These are phyloP conservation scores for Emericellopsis atlantica DNA, from an alignment of 2,329 filamentous ascomycete species.

Conservation along the genomic window DNA sequence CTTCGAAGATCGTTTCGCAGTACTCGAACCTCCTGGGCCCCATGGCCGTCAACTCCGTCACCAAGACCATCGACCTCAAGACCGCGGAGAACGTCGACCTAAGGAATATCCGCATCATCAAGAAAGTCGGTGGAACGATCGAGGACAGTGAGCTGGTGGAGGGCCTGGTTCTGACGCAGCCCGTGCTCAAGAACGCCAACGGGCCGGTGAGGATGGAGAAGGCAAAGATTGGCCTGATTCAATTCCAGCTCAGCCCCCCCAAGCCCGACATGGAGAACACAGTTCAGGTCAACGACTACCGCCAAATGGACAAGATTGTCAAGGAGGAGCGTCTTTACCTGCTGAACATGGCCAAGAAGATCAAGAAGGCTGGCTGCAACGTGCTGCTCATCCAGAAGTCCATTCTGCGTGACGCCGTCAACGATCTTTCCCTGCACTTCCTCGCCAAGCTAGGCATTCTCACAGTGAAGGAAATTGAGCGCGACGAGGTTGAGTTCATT, in stretches of 20 bases:
- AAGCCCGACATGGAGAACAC: slow-evolving; percentile 99
- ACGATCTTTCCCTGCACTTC: slow-evolving; percentile 95
- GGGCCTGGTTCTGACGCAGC: slow-evolving; percentile 82
- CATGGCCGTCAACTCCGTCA: slow-evolving; percentile 94
- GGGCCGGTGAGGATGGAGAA: slow-evolving; percentile 93
- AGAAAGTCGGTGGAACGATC: slow-evolving; percentile 96
- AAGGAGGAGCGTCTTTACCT: slow-evolving; percentile 98
- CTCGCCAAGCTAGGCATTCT: slow-evolving; percentile 93
- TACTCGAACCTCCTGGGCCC: slow-evolving; percentile 91
- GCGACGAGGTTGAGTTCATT: slow-evolving; percentile 97
- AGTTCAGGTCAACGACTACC: slow-evolving; percentile 97
- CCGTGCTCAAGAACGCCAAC: slow-evolving; percentile 84
- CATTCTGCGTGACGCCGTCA: slow-evolving; percentile 92
- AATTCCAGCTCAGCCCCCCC: slow-evolving; percentile 95
- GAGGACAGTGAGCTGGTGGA: slow-evolving; percentile 97
- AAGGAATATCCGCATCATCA: slow-evolving; percentile 91
- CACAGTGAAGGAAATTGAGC: slow-evolving; percentile 93
- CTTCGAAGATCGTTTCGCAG: slow-evolving; percentile 97
- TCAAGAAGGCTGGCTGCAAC: slow-evolving; percentile 99
- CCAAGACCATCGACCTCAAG: slow-evolving; percentile 91
- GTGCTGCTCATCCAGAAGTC: slow-evolving; percentile 98
- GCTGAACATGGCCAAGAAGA: slow-evolving; percentile 99
- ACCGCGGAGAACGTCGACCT: slow-evolving; percentile 94
- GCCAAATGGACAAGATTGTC: slow-evolving; percentile 99
- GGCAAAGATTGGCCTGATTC: slow-evolving; percentile 90